Conservation (phyloP, 768 basidiomycete genomes). For the Hericium erinaceus region DNA sequence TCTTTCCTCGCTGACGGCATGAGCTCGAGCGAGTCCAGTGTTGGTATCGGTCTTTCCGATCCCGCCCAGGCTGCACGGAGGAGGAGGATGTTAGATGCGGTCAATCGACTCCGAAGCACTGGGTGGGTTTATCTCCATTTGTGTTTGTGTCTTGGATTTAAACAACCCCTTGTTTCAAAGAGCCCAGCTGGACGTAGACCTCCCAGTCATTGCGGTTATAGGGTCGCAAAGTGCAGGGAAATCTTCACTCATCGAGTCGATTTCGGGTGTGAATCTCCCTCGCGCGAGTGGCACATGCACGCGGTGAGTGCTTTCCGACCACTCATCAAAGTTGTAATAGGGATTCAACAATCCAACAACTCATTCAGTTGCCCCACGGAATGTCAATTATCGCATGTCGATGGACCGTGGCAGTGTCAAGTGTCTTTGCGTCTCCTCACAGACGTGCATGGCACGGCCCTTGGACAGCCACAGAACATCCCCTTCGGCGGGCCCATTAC, state of each 20-base stretch:
- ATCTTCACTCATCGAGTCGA: slow-evolving; percentile 69
- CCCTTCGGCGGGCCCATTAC: slow-evolving; percentile 31
- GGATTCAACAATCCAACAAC: background rate
- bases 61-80: slow-evolving; percentile 31
- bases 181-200: slow-evolving; percentile 59
- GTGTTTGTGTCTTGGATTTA: slow-evolving; percentile 2
- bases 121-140: slow-evolving; percentile 32
- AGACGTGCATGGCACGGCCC: slow-evolving; percentile 15
- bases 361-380: slow-evolving; percentile 27
- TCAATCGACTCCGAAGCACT: slow-evolving; percentile 51
- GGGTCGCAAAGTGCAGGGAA: slow-evolving; percentile 71
- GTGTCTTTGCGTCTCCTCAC: slow-evolving; percentile 23
- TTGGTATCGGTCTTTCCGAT: slow-evolving; percentile 41
- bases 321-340: background rate
- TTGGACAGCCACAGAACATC: slow-evolving; percentile 25
- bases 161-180: slow-evolving; percentile 24
- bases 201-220: slow-evolving; percentile 67
- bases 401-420: slow-evolving; percentile 24
- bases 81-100: slow-evolving; percentile 44
- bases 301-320: slow-evolving; percentile 30
- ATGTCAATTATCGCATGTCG: slow-evolving; percentile 22
- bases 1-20: no score
- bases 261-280: slow-evolving; percentile 63
- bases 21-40: no score
- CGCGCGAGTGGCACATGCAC: slow-evolving; percentile 72